Evolutionary conservation across 2,329 filamentous ascomycete species (phyloP).

Genomic region (Ceratocystis cacaofunesta): DNA sequence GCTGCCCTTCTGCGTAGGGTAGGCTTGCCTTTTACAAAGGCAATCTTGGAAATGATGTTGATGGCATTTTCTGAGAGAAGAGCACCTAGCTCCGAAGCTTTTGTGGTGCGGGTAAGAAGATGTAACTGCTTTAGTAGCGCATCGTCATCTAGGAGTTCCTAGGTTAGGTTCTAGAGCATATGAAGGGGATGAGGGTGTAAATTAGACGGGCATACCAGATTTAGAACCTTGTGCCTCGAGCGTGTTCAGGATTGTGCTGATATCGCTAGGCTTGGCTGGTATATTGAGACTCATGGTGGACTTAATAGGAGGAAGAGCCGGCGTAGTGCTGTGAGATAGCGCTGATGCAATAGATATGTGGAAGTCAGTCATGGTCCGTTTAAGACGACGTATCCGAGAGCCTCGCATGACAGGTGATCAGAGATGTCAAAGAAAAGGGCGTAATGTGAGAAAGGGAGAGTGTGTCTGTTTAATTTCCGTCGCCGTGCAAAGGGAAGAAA

Average conservation of each 20-base stretch:
- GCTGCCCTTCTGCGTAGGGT: conserved; percentile 12
- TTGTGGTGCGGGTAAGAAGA: conserved; percentile 14
- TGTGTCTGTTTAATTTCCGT: background rate
- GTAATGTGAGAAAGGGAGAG: background rate
- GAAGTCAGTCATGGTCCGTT: conserved; percentile 12
- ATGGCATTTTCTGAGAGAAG: conserved; percentile 12
- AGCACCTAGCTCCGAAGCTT: conserved; percentile 1
- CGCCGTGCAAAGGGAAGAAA: background rate
- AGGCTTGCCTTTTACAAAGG: conserved; percentile 14
- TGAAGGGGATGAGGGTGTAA: background rate
- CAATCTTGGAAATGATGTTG: conserved; percentile 12
- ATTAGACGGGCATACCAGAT: conserved; percentile 9
- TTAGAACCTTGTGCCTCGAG: conserved; percentile 9
- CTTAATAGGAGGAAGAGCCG: background rate
- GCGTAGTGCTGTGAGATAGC: conserved; percentile 5
- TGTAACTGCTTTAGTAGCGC: conserved; percentile 14
- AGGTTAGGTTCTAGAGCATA: background rate
- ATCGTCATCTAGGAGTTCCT: conserved; percentile 9
- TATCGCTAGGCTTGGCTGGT: conserved; percentile 13
- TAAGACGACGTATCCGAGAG: conserved; percentile 12
- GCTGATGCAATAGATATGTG: conserved; percentile 14
- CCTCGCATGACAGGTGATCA: conserved; percentile 12
- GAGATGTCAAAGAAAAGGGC: conserved; percentile 6
- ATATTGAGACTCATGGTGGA: background rate
- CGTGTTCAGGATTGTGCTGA: conserved; percentile 8